Conservation (phyloP, 768 basidiomycete genomes). For the Sarcodon aspratus region DNA sequence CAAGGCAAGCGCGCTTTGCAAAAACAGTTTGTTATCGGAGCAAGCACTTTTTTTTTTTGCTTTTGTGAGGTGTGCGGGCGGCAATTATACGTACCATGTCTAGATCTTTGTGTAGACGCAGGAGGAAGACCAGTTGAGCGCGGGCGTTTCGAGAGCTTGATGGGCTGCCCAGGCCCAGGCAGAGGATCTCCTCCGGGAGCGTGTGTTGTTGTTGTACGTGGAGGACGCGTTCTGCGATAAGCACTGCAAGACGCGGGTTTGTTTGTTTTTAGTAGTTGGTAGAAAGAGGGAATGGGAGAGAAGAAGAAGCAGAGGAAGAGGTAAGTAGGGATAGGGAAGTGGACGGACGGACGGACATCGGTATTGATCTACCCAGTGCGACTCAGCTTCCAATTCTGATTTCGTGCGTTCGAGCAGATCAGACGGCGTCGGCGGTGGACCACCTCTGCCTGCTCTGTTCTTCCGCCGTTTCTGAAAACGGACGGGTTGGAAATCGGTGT, state of each 20-base stretch:
- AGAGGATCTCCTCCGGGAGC: conserved; percentile 28
- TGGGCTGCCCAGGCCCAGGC: conserved; percentile 72
- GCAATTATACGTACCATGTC: conserved; percentile 44
- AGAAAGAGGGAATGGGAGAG: too few species aligned
- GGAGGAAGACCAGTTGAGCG: conserved; percentile 59
- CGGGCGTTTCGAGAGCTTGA: conserved; percentile 46
- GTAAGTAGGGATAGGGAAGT: conserved; percentile 1
- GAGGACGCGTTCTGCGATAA: too few species aligned
- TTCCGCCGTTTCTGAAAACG: conserved; percentile 42
- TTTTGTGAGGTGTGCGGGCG: too few species aligned
- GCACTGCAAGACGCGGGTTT: too few species aligned
- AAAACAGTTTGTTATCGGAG: conserved; percentile 1
- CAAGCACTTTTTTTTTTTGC: too few species aligned
- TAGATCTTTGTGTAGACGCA: conserved; percentile 38
- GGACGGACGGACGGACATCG: conserved; percentile 38
- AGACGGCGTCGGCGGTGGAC: conserved; percentile 20
- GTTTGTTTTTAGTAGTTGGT: too few species aligned
- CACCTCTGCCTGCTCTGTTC: conserved; percentile 20
- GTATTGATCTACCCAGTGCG: conserved; percentile 41
- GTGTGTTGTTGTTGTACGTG: too few species aligned
- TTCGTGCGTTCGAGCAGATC: conserved; percentile 29
- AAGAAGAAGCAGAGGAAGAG: too few species aligned
- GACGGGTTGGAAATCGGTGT: conserved; percentile 30
- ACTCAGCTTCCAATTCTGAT: conserved; percentile 34
- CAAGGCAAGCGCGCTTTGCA: too few species aligned